Base-by-base conservation (phyloP, 352 stramenopile genomes). In the Lagenidium giganteum region DNA sequence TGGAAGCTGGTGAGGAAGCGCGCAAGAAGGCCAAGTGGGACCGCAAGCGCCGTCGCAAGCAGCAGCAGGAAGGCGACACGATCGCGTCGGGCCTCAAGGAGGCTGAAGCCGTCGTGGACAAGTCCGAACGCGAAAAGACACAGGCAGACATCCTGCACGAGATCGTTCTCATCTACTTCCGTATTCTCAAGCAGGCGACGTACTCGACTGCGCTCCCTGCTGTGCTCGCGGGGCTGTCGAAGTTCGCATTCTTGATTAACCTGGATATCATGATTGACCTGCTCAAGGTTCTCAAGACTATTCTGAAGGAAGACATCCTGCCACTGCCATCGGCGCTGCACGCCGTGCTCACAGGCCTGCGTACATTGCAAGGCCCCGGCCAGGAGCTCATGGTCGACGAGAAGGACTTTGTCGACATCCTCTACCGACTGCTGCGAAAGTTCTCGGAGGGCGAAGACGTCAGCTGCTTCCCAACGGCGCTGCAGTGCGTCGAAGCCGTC, bases 191-290 rank as follows among this genome's bases (percentile, higher is more conserved):
- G 59, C 79, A 91, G 46, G 70, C 80, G 14, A 88, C 86, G 18
- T 83, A 87, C 53, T 93, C 85, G 26, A 69, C 80, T n/a, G 68
- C 96, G 14, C 52, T 98, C 42, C 92, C 93, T 1, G 83, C 86
- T 1, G 91, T 96, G 40, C 75, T 98, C 16, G 78, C 90, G 48
- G 95, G 95, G 2, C 72, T 98, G 31, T 79, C 87, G 30, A 98
- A 98, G 54, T 98, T 96, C 73, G 93, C 91, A 13, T 96, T 98
- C 73, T 50, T 98, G 8, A 98, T 98, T 48, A 98, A 98, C 57
- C 71, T 98, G n/a, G 94, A 98, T 64, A 98, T 97, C 27, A 95
- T 98, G 67, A 87, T 96, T 21, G 93, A 98, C 59, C 57, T 98
- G 34, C 71, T 98, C 45, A 96, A 93, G 48, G 87, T 98, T 29